Conservation (phyloP, 192 early-diverging fungal species). For the Geranomyces michiganensis region DNA sequence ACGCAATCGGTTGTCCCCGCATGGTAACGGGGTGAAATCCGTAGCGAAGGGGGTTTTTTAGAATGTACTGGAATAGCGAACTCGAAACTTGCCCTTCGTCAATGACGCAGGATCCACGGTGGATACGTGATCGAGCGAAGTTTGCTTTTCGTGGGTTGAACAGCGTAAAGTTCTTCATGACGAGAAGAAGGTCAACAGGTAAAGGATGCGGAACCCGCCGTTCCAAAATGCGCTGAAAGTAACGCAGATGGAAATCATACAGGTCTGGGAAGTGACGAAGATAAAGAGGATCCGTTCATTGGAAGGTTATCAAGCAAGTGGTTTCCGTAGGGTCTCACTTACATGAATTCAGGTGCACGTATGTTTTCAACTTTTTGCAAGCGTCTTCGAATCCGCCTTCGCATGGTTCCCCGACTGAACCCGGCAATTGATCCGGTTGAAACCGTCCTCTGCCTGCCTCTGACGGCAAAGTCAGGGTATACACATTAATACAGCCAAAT, state of each 20-base stretch:
- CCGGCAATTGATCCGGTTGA: conserved; percentile 14
- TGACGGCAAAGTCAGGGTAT: conserved; percentile 37
- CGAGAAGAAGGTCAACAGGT: conserved; percentile 41
- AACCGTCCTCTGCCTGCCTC: background rate
- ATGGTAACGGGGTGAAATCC: conserved; percentile 45
- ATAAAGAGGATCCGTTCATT: background rate
- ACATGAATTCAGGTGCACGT: conserved; percentile 55
- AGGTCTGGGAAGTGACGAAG: conserved; percentile 35
- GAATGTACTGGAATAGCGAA: conserved; percentile 55
- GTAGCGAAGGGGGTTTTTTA: conserved; percentile 54
- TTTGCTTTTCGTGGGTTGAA: conserved; percentile 47
- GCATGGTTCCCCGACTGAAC: conserved; percentile 7
- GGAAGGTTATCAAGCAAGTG: no score
- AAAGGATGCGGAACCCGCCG: conserved; percentile 6
- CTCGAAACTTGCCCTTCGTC: conserved; percentile 29
- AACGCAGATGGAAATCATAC: conserved; percentile 58
- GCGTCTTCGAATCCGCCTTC: conserved; percentile 35
- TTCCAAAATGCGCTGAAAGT: conserved; percentile 47
- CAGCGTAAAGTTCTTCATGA: conserved; percentile 44
- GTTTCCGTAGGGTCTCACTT: conserved; percentile 29
- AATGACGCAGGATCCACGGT: conserved; percentile 35
- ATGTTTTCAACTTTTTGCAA: conserved; percentile 35
- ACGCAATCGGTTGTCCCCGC: conserved; percentile 40
- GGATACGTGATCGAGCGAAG: conserved; percentile 48
- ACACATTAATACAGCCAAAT: conserved; percentile 51